phyloP scores from a whole-genome alignment of 495 filamentous ascomycete genomes.

The Hypoxylon fuscum region DNA sequence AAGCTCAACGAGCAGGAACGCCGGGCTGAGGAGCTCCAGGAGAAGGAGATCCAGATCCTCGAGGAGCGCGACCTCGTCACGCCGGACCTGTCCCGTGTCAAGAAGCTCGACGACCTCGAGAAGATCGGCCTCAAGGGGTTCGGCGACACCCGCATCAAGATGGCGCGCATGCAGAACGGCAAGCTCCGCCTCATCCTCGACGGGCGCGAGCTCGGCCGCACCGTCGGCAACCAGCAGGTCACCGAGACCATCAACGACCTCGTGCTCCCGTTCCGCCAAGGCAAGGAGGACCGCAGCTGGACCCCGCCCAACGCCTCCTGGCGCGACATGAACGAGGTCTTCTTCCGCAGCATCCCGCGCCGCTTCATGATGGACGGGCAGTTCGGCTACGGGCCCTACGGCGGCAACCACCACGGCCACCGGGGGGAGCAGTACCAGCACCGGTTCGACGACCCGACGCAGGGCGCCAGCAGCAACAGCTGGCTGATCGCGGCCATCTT shows the following conservation, averaged over 20 bases:
- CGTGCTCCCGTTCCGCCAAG: constrained; percentile 43
- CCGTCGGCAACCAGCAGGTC: constrained; percentile 42
- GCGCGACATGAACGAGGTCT: constrained; percentile 40
- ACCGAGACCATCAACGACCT: constrained; percentile 48
- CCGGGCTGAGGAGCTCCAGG: constrained; percentile 42
- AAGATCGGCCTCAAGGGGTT: constrained; percentile 45
- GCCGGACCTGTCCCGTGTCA: constrained; percentile 45
- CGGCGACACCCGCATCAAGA: constrained; percentile 43
- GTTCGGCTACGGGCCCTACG: constrained; percentile 5
- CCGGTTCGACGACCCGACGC: constrained; percentile 48
- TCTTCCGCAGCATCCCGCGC: constrained; percentile 34
- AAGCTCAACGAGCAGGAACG: constrained; percentile 45
- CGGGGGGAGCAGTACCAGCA: constrained; percentile 32
- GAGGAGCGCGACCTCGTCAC: constrained; percentile 49
- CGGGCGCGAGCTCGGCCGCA: constrained; percentile 35
- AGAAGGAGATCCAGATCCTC: constrained; percentile 47
- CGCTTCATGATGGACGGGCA: constrained; percentile 24
- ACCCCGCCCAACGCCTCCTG: constrained; percentile 45
- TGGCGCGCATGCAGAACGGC: constrained; percentile 48
- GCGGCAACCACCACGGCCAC: constrained; percentile 17
- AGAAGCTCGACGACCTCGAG: constrained; percentile 45
- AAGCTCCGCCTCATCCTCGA: constrained; percentile 48
- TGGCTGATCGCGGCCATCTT: constrained; percentile 51
- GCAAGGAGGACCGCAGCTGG: constrained; percentile 32
- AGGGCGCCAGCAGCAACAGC: constrained; percentile 47